phyloP scores from a whole-genome alignment of 352 stramenopile species.

The Globisporangium echinulatum region DNA sequence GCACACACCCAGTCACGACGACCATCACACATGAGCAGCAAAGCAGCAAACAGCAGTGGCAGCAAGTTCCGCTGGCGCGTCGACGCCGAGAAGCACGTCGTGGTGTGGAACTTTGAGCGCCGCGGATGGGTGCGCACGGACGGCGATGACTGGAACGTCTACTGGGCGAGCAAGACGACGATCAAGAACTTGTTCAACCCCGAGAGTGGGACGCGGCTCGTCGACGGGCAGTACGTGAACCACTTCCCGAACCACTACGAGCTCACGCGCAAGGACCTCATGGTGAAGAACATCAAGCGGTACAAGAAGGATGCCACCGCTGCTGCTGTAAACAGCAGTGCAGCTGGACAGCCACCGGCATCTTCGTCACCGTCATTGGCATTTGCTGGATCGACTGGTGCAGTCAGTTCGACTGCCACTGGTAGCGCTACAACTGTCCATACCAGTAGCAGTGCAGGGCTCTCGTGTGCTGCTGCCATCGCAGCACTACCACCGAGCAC shows the following conservation, averaged over 20 bases:
- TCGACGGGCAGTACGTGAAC: slow-evolving; percentile 73
- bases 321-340: slow-evolving; percentile 1
- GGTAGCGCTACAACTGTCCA: neutral
- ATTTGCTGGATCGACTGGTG: too few relatives aligned
- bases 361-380: too few relatives aligned
- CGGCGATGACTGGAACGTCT: slow-evolving; percentile 91
- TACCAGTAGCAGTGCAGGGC: neutral
- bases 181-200: slow-evolving; percentile 89
- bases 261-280: slow-evolving; percentile 90
- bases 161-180: slow-evolving; percentile 87
- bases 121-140: slow-evolving; percentile 81
- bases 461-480: neutral
- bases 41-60: neutral
- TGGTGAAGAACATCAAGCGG: slow-evolving; percentile 94
- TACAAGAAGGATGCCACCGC: slow-evolving; percentile 58
- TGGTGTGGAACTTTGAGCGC: slow-evolving; percentile 80
- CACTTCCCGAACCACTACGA: slow-evolving; percentile 91
- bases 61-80: slow-evolving; percentile 59
- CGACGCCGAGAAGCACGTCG: slow-evolving; percentile 73
- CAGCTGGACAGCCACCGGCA: too few relatives aligned
- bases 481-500: neutral
- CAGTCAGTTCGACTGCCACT: neutral
- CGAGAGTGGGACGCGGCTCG: slow-evolving; percentile 58
- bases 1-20: too few relatives aligned
- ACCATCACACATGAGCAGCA: too few relatives aligned